Evolutionary conservation across 495 filamentous ascomycete genomes (phyloP), one percentile per base, ranked within the genome.

Genomic region (Patellaria atrata): DNA sequence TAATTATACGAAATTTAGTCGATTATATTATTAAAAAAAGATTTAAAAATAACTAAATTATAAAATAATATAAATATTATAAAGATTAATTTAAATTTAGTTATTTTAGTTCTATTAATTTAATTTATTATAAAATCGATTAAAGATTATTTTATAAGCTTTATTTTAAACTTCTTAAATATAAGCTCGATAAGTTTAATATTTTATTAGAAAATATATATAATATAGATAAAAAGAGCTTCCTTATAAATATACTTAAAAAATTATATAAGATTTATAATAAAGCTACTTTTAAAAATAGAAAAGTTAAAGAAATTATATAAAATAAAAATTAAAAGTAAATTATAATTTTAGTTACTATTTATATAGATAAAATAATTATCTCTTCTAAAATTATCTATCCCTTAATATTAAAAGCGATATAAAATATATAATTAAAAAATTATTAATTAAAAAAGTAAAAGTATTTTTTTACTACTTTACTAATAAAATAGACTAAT

Each of bases 151-250:
- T 19, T 12, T 33, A 18, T 12, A 33, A 12, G 16, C 30, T 30
- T 15, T 30, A 30, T 13, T 14, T 30, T 19, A 21, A 16, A 17
- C 16, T 15, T 4, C 15, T 43, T 4, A n/a, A 25, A 20, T 11
- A 18, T 7, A 43, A 38, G 27, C 38, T 43, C 9, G 18, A 48
- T 17, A 13, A 48, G 35, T 48, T 45, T 19, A 30, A 41, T 15
- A 41, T 41, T 25, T 8, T 30, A 19, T 23, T 36, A 18, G 17
- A 33, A 23, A 45, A 44, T 19, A 36, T 35, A 12, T 45, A 41
- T 18, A 48, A 47, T 19, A 30, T 48, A 13, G 45, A 48, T 32
- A 39, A 48, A 29, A 48, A 48, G 24, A 43, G 45, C 29, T 49
- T 49, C 22, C 15, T 42, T 13, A 41, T 49, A 4, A 32, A 43